Percentiles rank a stretch among this genome's conserved stretches.
Evolutionary conservation across 306 rosid genomes (phyloP).

Genomic region (Vicia sativa): DNA sequence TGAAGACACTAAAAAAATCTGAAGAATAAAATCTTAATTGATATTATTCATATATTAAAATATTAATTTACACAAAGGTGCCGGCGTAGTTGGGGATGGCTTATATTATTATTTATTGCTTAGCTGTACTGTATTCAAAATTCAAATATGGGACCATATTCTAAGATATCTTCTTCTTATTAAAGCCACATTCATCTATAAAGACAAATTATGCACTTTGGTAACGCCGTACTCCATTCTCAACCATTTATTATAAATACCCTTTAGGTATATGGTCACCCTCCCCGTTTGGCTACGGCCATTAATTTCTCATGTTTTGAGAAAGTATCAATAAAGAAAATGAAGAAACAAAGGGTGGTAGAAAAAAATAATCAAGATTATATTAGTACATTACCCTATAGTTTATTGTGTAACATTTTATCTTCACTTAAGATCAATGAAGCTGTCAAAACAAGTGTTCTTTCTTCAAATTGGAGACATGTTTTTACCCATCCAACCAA

Average conservation of each 20-base stretch:
- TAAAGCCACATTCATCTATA: neutral
- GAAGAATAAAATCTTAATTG: neutral
- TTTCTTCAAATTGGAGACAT: conserved; percentile 39
- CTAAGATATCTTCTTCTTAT: conserved; percentile 6
- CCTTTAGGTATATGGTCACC: neutral
- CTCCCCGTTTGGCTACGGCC: conserved; percentile 16
- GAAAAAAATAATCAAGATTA: conserved; percentile 31
- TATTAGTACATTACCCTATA: conserved; percentile 36
- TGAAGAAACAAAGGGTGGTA: conserved; percentile 18
- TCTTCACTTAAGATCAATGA: conserved; percentile 35
- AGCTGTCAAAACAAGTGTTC: conserved; percentile 38
- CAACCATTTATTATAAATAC: neutral
- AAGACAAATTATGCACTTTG: conserved; percentile 29
- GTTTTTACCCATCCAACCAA: conserved; percentile 23
- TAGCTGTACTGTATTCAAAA: neutral
- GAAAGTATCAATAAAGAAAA: neutral
- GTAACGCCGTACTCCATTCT: neutral
- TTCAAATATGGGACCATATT: neutral
- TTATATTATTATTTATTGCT: neutral
- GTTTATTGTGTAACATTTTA: conserved; percentile 29
- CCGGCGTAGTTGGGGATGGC: conserved; percentile 35
- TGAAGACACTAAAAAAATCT: neutral
- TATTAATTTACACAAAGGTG: neutral
- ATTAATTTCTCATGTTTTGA: conserved; percentile 2
- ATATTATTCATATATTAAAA: neutral